These are phyloP conservation scores for Magnaporthiopsis poae DNA, from an alignment of 2,329 filamentous ascomycete species.

Conservation along the genomic window DNA sequence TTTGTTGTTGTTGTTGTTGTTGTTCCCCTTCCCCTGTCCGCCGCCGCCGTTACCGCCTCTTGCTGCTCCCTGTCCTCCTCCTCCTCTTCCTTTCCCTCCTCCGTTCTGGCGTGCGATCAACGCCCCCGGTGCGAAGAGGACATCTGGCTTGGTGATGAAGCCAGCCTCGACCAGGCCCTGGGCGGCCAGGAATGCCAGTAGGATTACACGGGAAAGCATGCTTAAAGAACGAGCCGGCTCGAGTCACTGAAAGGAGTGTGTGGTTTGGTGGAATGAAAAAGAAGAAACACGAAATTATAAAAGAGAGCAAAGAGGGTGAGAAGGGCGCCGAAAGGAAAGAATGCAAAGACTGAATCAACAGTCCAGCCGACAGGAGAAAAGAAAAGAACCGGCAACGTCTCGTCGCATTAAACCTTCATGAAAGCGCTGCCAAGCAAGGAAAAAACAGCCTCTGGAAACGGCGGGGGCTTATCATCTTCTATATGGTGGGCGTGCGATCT, in stretches of 20 bases:
- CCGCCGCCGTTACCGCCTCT: too few species aligned
- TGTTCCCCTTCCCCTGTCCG: not conserved
- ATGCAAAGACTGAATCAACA: not conserved
- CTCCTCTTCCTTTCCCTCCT: slow-evolving; percentile 19
- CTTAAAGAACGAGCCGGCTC: not conserved
- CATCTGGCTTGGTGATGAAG: not conserved
- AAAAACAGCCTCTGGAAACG: not conserved
- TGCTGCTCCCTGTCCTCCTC: too few species aligned
- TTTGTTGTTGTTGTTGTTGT: not conserved
- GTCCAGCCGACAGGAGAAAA: not conserved
- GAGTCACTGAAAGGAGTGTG: not conserved
- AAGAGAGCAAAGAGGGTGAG: not conserved
- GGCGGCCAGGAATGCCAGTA: not conserved
- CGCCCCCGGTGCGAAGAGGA: not conserved
- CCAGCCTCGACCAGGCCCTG: not conserved
- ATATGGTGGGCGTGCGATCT: not conserved
- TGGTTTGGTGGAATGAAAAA: not conserved
- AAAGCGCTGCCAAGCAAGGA: not conserved
- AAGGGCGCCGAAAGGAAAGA: not conserved
- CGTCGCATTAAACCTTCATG: not conserved
- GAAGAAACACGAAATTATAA: not conserved
- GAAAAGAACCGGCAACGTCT: not conserved
- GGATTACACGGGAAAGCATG: not conserved
- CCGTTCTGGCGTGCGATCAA: not conserved
- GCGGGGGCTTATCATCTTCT: not conserved